A percentile compares a stretch with the other conserved stretches of the same genome.
Evolutionary conservation across 2,329 filamentous ascomycete genomes (phyloP).

Genomic region (Trichoderma hamatum): DNA sequence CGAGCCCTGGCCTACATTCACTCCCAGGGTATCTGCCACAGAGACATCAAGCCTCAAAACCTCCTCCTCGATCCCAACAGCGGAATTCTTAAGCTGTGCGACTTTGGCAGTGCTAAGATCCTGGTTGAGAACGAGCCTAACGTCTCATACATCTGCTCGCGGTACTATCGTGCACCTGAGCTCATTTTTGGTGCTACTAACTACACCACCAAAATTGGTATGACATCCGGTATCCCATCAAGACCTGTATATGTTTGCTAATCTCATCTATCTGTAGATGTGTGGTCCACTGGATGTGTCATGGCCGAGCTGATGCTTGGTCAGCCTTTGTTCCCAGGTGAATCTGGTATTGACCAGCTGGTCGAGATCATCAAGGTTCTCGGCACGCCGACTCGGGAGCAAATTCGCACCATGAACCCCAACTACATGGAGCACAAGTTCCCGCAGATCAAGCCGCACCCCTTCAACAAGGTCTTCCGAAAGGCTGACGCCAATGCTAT

Average conservation of each 20-base stretch:
- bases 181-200: slow-evolving; percentile 98
- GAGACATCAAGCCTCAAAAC: slow-evolving; percentile 99
- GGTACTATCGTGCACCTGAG: slow-evolving; percentile 97
- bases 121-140: slow-evolving; percentile 98
- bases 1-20: slow-evolving; percentile 98
- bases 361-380: slow-evolving; percentile 99
- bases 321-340: slow-evolving; percentile 94
- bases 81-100: slow-evolving; percentile 93
- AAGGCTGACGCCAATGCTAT: slow-evolving; percentile 93
- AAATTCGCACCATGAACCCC: slow-evolving; percentile 99
- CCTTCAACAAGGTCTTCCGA: slow-evolving; percentile 98
- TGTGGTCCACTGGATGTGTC: slow-evolving; percentile 98
- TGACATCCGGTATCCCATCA: slow-evolving; percentile 39
- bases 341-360: slow-evolving; percentile 97
- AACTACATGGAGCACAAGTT: slow-evolving; percentile 99
- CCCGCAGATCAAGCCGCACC: slow-evolving; percentile 98
- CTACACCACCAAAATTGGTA: slow-evolving; percentile 99
- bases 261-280: slow-evolving; percentile 74
- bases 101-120: slow-evolving; percentile 99
- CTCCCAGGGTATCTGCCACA: slow-evolving; percentile 97
- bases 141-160: slow-evolving; percentile 98
- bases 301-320: slow-evolving; percentile 99
- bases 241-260: slow-evolving; percentile 7
- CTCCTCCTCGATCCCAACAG: slow-evolving; percentile 88
- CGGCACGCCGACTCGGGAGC: slow-evolving; percentile 92